Percentiles rank a stretch among this genome's conserved stretches.
These are phyloP conservation scores for Lepiota brunneoincarnata DNA, from an alignment of 768 basidiomycete species.

Conservation along the genomic window DNA sequence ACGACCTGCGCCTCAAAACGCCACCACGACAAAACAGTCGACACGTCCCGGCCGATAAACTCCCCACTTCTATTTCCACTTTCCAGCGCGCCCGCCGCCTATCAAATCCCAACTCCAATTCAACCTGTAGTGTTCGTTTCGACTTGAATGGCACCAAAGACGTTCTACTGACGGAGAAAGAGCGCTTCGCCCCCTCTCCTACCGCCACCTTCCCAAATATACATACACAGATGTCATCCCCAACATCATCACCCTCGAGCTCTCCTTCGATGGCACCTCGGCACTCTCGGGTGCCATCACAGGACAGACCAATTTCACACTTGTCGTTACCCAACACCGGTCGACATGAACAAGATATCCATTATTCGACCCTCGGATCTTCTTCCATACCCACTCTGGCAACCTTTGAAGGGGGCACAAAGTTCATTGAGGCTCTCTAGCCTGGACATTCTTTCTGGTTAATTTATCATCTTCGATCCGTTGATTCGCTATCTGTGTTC, in stretches of 20 bases:
- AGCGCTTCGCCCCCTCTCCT: constrained; percentile 5
- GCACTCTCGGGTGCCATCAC: not conserved
- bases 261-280: not conserved
- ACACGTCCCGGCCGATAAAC: not conserved
- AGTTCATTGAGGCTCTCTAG: constrained; percentile 5
- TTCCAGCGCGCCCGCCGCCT: not conserved
- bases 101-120: not conserved
- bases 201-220: not conserved
- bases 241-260: constrained; percentile 1
- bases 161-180: not conserved
- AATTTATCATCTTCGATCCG: too few relatives aligned
- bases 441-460: too few relatives aligned
- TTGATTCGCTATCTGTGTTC: too few relatives aligned
- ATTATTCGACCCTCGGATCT: not conserved
- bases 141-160: not conserved
- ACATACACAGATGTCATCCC: constrained; percentile 4
- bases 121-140: constrained; percentile 8
- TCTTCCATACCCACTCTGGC: not conserved
- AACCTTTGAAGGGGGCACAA: constrained; percentile 7
- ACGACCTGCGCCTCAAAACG: constrained; percentile 1
- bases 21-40: not conserved
- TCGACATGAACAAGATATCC: not conserved
- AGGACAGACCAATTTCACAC: not conserved
- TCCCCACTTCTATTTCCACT: not conserved
- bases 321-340: not conserved